A percentile compares a stretch with the other conserved stretches of the same genome.
These are phyloP conservation scores for Seiridium unicorne DNA, from an alignment of 2,329 filamentous ascomycete species.

Conservation along the genomic window DNA sequence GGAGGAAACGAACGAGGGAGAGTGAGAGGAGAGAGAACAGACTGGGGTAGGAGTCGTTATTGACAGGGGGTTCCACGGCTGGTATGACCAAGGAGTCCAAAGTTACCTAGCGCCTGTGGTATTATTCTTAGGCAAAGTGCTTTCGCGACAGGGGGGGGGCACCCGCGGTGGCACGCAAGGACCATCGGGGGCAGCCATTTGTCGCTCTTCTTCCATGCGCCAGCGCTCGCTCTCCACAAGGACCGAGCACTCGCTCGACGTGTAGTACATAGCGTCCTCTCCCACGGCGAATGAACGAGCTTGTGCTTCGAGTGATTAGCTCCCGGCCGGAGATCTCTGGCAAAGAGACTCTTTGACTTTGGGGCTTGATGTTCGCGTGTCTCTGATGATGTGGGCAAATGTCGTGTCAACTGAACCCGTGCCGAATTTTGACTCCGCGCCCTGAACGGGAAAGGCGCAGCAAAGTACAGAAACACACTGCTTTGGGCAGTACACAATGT, in stretches of 20 bases:
- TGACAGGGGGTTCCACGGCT: slow-evolving; percentile 11
- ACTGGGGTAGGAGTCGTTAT: slow-evolving; percentile 10
- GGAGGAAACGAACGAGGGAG: slow-evolving; percentile 11
- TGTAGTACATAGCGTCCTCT: not conserved
- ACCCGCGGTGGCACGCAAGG: not conserved
- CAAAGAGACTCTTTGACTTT: not conserved
- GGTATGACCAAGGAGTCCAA: slow-evolving; percentile 9
- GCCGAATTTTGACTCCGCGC: not conserved
- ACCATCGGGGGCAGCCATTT: not conserved
- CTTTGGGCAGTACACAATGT: not conserved
- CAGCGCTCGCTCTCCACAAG: not conserved
- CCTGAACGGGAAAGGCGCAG: not conserved
- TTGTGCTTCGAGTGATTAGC: not conserved
- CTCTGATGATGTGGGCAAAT: slow-evolving; percentile 1
- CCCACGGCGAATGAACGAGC: not conserved
- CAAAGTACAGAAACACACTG: not conserved
- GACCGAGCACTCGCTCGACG: not conserved
- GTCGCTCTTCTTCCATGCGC: not conserved
- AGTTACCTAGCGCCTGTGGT: slow-evolving; percentile 12
- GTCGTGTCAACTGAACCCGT: not conserved
- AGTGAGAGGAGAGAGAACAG: slow-evolving; percentile 5
- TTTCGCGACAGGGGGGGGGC: not conserved
- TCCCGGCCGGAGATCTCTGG: not conserved
- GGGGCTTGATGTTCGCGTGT: not conserved
- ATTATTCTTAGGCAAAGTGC: slow-evolving; percentile 8